A percentile compares a stretch with the other conserved stretches of the same genome.
Conservation (phyloP, 2,329 filamentous ascomycete species). For the Fusarium pseudocircinatum region DNA sequence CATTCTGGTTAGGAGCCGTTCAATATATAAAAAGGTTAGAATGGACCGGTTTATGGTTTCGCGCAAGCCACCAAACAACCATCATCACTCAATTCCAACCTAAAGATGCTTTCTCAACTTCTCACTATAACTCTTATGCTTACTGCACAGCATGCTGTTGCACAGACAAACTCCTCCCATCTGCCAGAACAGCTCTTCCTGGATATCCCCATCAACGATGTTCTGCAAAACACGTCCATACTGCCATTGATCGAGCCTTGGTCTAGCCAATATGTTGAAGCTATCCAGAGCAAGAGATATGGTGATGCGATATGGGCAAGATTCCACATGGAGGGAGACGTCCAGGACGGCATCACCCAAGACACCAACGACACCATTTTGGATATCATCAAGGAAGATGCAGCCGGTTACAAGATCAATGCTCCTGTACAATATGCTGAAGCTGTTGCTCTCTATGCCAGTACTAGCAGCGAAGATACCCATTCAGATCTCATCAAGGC, state of each 20-base stretch:
- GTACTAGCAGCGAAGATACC: not conserved
- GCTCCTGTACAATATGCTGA: not conserved
- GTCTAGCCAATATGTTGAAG: not conserved
- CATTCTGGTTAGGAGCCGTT: not conserved
- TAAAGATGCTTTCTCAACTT: not conserved
- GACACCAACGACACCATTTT: not conserved
- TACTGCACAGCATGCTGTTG: not conserved
- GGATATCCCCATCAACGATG: not conserved
- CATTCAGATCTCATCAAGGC: not conserved
- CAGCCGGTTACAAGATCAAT: not conserved
- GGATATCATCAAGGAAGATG: not conserved
- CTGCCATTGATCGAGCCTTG: not conserved
- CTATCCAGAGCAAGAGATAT: not conserved
- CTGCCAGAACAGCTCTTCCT: not conserved
- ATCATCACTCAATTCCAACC: too few relatives aligned
- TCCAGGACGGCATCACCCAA: not conserved
- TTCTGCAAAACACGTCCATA: not conserved
- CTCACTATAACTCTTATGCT: not conserved
- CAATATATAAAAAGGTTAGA: not conserved
- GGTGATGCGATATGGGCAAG: not conserved
- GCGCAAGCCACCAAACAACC: accelerated
- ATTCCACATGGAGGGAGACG: not conserved
- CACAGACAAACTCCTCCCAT: not conserved
- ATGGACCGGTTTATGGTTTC: not conserved
- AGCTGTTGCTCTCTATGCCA: not conserved